Percentiles rank a stretch among this genome's conserved stretches.
Evolutionary conservation across 345 rosid species (phyloP).

Genomic region (Moricandia arvensis): DNA sequence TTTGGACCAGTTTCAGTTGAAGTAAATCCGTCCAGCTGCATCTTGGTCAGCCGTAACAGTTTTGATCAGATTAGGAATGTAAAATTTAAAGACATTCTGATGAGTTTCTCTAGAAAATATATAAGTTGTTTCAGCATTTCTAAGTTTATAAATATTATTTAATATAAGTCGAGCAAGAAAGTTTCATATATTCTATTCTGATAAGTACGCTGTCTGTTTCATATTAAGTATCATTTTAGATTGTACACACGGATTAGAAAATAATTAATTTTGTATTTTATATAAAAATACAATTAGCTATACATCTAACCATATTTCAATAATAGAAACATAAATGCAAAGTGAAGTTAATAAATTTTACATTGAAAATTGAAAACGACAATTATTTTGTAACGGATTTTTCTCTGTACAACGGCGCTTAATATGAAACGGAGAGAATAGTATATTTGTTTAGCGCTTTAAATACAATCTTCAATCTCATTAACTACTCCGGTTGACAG

Average conservation of each 20-base stretch:
- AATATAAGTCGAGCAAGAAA: neutral
- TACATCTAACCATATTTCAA: no score
- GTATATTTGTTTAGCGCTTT: neutral
- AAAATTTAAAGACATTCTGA: neutral
- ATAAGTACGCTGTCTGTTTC: neutral
- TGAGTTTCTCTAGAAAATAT: neutral
- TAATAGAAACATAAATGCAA: no score
- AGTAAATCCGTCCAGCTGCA: conserved; percentile 25
- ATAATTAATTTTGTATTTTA: no score
- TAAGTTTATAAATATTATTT: neutral
- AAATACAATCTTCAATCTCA: neutral
- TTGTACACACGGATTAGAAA: no score
- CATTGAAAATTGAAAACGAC: no score
- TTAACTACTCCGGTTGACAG: neutral
- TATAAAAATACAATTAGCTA: no score
- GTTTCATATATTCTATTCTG: neutral
- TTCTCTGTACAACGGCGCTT: no score
- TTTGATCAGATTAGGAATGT: neutral
- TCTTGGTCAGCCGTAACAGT: conserved; percentile 8
- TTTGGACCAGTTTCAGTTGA: conserved; percentile 17
- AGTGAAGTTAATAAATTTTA: no score
- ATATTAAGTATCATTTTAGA: no score
- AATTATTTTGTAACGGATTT: no score
- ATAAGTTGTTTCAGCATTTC: neutral
- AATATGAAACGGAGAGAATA: no score